Evolutionary conservation across 805 yeast species (phyloP).

Genomic region (Candida coleopterorum): DNA sequence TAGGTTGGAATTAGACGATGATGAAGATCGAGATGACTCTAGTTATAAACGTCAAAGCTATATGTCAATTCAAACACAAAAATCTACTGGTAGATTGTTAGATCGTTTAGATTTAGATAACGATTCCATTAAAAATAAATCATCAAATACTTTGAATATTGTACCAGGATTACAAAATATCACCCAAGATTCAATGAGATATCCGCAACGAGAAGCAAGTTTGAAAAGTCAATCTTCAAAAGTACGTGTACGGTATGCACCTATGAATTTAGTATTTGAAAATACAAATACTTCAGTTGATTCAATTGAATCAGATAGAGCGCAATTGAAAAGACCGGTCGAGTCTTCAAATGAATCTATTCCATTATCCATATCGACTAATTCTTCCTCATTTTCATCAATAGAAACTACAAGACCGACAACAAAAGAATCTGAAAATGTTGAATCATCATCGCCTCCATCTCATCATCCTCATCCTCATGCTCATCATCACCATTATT

Average conservation of each 20-base stretch:
- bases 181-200: not conserved
- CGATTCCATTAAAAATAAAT: not conserved
- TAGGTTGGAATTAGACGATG: constrained; percentile 27
- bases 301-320: constrained; percentile 22
- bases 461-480: not conserved
- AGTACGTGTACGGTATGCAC: constrained; percentile 13
- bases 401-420: constrained; percentile 1
- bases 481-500: not conserved
- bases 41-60: constrained; percentile 14
- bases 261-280: constrained; percentile 17
- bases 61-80: constrained; percentile 16
- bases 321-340: constrained; percentile 5
- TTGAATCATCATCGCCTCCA: constrained; percentile 2
- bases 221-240: constrained; percentile 1
- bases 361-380: constrained; percentile 1
- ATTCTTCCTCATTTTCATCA: not conserved
- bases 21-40: constrained; percentile 10
- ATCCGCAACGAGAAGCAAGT: not conserved
- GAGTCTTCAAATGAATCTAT: constrained; percentile 4
- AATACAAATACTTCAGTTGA: constrained; percentile 20
- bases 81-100: constrained; percentile 25
- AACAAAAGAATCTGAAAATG: not conserved
- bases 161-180: constrained; percentile 4
- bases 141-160: not conserved
- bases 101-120: constrained; percentile 23